A percentile compares a stretch with the other conserved stretches of the same genome.
Evolutionary conservation across 2,329 filamentous ascomycete genomes (phyloP).

Genomic region (Diplodia intermedia): DNA sequence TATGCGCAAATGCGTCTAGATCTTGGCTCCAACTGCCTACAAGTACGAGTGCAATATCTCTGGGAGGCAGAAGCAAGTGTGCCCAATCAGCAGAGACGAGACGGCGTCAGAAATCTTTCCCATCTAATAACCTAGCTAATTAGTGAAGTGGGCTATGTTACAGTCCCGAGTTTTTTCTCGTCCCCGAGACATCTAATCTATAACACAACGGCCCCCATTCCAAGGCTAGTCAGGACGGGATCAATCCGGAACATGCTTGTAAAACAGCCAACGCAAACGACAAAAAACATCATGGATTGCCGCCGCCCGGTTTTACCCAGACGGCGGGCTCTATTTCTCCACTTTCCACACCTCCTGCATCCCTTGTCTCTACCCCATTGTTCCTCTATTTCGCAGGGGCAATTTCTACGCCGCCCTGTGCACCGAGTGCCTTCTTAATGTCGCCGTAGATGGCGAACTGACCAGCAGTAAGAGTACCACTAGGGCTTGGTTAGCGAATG

Average conservation of each 20-base stretch:
- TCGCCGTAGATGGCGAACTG: constrained; percentile 91
- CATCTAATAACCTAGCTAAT: constrained; percentile 29
- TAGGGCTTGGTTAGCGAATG: constrained; percentile 22
- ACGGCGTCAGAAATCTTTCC: constrained; percentile 15
- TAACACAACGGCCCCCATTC: constrained; percentile 27
- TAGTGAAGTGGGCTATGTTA: constrained; percentile 28
- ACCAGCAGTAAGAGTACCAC: constrained; percentile 66
- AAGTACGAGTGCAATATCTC: too few species aligned
- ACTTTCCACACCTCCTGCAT: constrained; percentile 1
- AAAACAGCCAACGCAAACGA: constrained; percentile 22
- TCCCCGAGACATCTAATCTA: constrained; percentile 28
- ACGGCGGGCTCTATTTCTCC: constrained; percentile 23
- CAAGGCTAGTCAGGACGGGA: constrained; percentile 30
- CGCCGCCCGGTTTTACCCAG: constrained; percentile 19
- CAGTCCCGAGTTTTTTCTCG: constrained; percentile 18
- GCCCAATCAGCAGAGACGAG: neutral
- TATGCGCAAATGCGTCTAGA: too few species aligned
- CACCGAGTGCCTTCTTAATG: constrained; percentile 64
- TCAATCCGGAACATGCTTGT: constrained; percentile 24
- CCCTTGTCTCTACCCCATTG: constrained; percentile 7
- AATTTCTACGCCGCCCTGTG: constrained; percentile 30
- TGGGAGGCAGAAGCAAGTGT: too few species aligned
- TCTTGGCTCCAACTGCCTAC: too few species aligned
- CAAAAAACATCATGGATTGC: constrained; percentile 22
- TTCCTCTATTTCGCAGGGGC: constrained; percentile 15